Base-by-base conservation (phyloP, 768 basidiomycete genomes). In the Termitomyces sp. region DNA sequence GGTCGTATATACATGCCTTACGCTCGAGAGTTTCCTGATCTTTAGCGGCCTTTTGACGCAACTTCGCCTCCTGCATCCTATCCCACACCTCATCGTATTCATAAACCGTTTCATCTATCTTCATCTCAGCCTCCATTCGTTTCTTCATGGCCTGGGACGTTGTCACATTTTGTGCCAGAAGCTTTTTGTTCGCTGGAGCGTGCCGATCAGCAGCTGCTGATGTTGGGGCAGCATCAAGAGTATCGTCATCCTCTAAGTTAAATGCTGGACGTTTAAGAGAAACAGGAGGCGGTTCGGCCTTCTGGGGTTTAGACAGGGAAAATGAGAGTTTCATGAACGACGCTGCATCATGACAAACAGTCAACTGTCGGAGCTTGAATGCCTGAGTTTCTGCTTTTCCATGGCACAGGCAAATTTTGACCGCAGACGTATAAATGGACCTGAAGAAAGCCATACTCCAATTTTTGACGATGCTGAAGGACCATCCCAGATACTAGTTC, bases 81-180 rank as follows among this genome's bases (percentile, higher is more conserved):
- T 99, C 97, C 82, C 88, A 98, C 4, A 98, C 86, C 71, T 92
- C 94, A 68, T 99, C 97, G 66, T 99, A 99, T 70, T 95, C 86
- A 69, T 89, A 98, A 4, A 95, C 90, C 0, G 87, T 88, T 43
- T 81, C 67, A 64, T 98, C 96, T 3, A 94, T 76, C 60, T 79
- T 78, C 74, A 85, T 81, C 69, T 95, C 94, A 50, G 82, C 82
- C 60, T 91, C 85, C 74, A 95, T 84, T 62, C 83, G 81, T 67
- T 86, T 88, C 74, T 78, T 84, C 70, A 77, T 75, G n/a, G 82
- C 73, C 64, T 81, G 85, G 26, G 88, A 88, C 36, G 83, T 74
- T 57, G 74, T 78, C 14, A 80, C 76, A 70, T 81, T 83, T 64
- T 83, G 83, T 13, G 84, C 82, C 16, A 84, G 69, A 27, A 81